These are phyloP conservation scores for Didymella exigua DNA, from an alignment of 2,329 filamentous ascomycete species.

Conservation along the genomic window DNA sequence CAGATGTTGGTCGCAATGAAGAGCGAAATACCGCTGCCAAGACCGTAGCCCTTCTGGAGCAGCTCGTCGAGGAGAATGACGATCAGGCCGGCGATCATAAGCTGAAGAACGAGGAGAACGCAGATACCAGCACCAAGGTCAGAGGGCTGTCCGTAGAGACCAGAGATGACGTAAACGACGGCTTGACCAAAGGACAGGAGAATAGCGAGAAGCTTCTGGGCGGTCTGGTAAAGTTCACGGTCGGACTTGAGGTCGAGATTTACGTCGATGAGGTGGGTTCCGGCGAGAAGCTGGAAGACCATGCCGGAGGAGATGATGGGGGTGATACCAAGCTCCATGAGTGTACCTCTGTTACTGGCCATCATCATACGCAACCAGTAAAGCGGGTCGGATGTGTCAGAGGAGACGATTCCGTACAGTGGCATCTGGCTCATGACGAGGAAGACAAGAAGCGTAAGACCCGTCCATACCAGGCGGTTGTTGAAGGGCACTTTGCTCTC, in stretches of 20 bases:
- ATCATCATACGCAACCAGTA: slow-evolving; percentile 99
- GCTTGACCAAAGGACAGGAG: slow-evolving; percentile 97
- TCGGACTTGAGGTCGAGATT: slow-evolving; percentile 99
- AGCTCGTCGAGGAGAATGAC: slow-evolving; percentile 99
- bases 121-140: slow-evolving; percentile 98
- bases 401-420: slow-evolving; percentile 95
- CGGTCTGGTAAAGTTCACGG: slow-evolving; percentile 99
- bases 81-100: slow-evolving; percentile 95
- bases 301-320: slow-evolving; percentile 99
- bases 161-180: slow-evolving; percentile 95
- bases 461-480: slow-evolving; percentile 67
- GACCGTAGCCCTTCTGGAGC: slow-evolving; percentile 98
- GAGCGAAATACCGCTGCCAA: slow-evolving; percentile 97
- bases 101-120: slow-evolving; percentile 96
- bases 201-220: slow-evolving; percentile 90
- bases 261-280: slow-evolving; percentile 99
- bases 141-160: slow-evolving; percentile 91
- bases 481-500: slow-evolving; percentile 99
- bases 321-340: slow-evolving; percentile 95
- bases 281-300: slow-evolving; percentile 99
- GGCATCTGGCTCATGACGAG: slow-evolving; percentile 99
- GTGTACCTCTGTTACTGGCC: slow-evolving; percentile 94
- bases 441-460: slow-evolving; percentile 89
- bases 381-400: slow-evolving; percentile 90
- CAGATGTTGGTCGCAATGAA: slow-evolving; percentile 99